These are phyloP conservation scores for Suillus plorans DNA, from an alignment of 768 basidiomycete genomes.

Conservation along the genomic window DNA sequence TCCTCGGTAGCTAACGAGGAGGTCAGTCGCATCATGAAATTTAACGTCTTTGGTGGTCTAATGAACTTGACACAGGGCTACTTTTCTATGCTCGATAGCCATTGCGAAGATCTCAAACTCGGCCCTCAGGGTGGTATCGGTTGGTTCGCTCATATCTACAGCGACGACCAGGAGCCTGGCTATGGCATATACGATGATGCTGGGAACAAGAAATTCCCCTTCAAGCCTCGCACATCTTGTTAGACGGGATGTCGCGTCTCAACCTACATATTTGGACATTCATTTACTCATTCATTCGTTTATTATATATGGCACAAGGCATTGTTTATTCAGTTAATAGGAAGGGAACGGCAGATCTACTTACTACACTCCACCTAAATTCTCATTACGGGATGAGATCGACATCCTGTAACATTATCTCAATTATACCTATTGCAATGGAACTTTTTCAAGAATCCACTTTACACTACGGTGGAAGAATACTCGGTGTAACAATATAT, in stretches of 20 bases:
- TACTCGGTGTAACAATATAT: neutral
- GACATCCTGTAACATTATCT: neutral
- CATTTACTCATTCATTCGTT: neutral
- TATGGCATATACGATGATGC: constrained; percentile 62
- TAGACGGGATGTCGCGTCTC: constrained; percentile 25
- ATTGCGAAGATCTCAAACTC: constrained; percentile 61
- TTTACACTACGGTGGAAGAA: neutral
- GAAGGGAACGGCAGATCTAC: neutral
- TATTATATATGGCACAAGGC: neutral
- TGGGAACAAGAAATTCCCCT: constrained; percentile 59
- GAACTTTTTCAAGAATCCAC: neutral
- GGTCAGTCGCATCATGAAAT: constrained; percentile 33
- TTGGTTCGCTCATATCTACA: constrained; percentile 84
- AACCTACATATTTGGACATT: neutral
- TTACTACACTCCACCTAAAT: neutral
- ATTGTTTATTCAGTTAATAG: neutral
- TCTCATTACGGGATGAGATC: neutral
- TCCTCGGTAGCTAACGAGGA: constrained; percentile 62
- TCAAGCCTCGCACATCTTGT: constrained; percentile 62
- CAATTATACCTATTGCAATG: neutral
- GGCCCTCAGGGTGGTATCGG: constrained; percentile 64
- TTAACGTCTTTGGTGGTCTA: neutral
- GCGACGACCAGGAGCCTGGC: constrained; percentile 62
- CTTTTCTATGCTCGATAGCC: constrained; percentile 58
- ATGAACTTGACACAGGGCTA: constrained; percentile 50